Evolutionary conservation across 1,139 yeast genomes (phyloP).

Genomic region (Hemisphaericaspora xylanilytica): DNA sequence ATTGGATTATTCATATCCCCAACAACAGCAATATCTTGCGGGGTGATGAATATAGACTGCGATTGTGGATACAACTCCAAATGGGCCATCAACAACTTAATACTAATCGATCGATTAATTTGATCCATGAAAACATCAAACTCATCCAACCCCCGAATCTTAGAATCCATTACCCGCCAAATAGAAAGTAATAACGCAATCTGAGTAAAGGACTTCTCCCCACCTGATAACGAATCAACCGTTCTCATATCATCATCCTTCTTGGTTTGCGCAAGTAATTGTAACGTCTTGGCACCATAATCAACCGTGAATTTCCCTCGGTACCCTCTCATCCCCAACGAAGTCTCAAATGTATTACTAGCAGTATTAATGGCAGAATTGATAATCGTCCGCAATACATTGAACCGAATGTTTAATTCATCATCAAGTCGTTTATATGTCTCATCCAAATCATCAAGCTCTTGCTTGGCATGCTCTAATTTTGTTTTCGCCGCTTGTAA

Average conservation of each 20-base stretch:
- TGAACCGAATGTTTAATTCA: constrained; percentile 48
- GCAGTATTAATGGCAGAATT: constrained; percentile 33
- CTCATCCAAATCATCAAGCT: constrained; percentile 22
- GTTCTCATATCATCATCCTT: constrained; percentile 60
- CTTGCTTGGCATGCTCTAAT: constrained; percentile 30
- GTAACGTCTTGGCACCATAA: constrained; percentile 47
- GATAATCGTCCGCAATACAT: constrained; percentile 49
- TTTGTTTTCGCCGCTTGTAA: constrained; percentile 23
- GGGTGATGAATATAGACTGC: constrained; percentile 92
- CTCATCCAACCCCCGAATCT: constrained; percentile 89
- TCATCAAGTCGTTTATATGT: constrained; percentile 25
- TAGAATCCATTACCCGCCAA: constrained; percentile 90
- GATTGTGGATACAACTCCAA: constrained; percentile 60
- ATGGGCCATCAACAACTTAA: constrained; percentile 69
- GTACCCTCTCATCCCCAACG: constrained; percentile 69
- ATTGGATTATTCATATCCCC: constrained; percentile 61
- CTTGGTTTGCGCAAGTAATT: constrained; percentile 60
- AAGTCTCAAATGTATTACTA: constrained; percentile 49
- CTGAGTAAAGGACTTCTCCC: constrained; percentile 94
- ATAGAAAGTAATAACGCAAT: constrained; percentile 83
- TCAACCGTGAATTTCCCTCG: constrained; percentile 70
- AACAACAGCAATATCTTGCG: constrained; percentile 83
- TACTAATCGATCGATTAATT: constrained; percentile 78
- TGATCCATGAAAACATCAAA: constrained; percentile 99
- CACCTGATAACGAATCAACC: constrained; percentile 89